These are phyloP conservation scores for Eruca vesicaria DNA, from an alignment of 441 rosid genomes.

Conservation along the genomic window DNA sequence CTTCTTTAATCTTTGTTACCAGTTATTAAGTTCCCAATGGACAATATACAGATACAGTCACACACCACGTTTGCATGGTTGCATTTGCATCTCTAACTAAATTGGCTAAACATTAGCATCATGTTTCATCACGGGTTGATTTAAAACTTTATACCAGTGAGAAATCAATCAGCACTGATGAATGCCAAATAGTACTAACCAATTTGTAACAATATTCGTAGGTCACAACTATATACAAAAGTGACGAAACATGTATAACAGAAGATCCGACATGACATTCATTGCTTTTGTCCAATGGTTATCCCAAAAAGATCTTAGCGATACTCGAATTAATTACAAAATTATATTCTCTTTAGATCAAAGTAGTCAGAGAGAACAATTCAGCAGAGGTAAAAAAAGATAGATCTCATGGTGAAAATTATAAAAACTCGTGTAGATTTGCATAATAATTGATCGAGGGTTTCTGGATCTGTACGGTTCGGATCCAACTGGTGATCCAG, in stretches of 20 bases:
- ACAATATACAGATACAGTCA: neutral
- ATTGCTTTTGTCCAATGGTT: slow-evolving; percentile 20
- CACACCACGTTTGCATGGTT: neutral
- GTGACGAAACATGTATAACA: slow-evolving; percentile 28
- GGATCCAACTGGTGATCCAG: slow-evolving; percentile 34
- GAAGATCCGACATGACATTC: slow-evolving; percentile 33
- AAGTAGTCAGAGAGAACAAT: slow-evolving; percentile 36
- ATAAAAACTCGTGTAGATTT: neutral
- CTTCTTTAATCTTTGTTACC: neutral
- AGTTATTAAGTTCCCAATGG: neutral
- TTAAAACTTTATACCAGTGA: neutral
- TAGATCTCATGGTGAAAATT: slow-evolving; percentile 24
- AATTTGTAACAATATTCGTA: slow-evolving; percentile 19
- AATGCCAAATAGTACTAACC: neutral
- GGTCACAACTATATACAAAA: slow-evolving; percentile 23
- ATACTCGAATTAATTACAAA: slow-evolving; percentile 25
- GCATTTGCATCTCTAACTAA: neutral
- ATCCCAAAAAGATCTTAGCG: slow-evolving; percentile 1
- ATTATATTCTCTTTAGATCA: slow-evolving; percentile 13
- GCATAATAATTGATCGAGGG: slow-evolving; percentile 33
- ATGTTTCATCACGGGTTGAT: neutral
- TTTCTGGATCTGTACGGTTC: slow-evolving; percentile 33
- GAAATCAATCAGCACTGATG: slow-evolving; percentile 3
- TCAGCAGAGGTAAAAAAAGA: slow-evolving; percentile 24
- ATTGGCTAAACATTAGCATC: neutral